A percentile compares a stretch with the other conserved stretches of the same genome.
Evolutionary conservation across 306 rosid genomes (phyloP).

Genomic region (Clitoria ternatea): DNA sequence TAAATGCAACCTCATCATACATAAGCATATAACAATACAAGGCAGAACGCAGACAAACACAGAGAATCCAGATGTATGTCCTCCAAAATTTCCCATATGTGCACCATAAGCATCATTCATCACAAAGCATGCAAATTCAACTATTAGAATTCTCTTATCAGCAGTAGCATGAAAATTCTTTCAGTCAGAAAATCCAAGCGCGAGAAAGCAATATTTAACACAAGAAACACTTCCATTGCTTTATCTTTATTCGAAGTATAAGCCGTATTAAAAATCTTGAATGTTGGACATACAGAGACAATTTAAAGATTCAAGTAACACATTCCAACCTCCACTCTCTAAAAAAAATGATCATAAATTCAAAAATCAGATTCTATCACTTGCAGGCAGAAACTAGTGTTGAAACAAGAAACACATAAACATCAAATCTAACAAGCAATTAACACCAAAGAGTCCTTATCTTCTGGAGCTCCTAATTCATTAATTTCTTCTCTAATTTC

Average conservation of each 20-base stretch:
- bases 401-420: too few species aligned
- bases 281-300: background rate
- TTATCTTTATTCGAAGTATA: background rate
- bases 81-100: conserved; percentile 4
- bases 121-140: conserved; percentile 5
- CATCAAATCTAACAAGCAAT: too few species aligned
- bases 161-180: background rate
- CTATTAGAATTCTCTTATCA: background rate
- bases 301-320: too few species aligned
- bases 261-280: background rate
- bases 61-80: background rate
- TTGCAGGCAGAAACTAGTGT: background rate
- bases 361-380: background rate
- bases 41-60: background rate
- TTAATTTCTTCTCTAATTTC: too few species aligned
- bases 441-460: background rate
- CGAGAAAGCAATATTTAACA: background rate
- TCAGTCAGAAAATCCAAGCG: background rate
- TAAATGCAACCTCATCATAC: background rate
- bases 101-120: conserved; percentile 9
- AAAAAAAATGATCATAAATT: background rate
- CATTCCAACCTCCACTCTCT: too few species aligned
- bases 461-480: too few species aligned
- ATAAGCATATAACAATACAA: background rate
- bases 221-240: background rate